A percentile compares a stretch with the other conserved stretches of the same genome.
Evolutionary conservation across 2,329 filamentous ascomycete genomes (phyloP).

Genomic region (Exophiala sp.): DNA sequence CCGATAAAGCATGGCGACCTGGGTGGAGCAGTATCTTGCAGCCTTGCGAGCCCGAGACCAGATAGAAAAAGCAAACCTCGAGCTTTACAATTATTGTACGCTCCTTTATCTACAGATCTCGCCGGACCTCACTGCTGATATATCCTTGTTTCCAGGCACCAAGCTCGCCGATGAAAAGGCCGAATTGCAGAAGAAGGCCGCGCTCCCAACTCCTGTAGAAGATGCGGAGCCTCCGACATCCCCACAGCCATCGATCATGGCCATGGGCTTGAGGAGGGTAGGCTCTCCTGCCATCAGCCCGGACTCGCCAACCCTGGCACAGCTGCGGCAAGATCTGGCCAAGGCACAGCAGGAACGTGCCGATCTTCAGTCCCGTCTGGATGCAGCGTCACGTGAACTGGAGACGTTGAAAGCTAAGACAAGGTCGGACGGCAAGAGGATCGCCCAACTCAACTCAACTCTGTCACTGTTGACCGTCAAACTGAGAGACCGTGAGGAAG

Average conservation of each 20-base stretch:
- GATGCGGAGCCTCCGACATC: conserved; percentile 53
- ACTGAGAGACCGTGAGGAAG: conserved; percentile 75
- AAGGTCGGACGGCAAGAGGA: conserved; percentile 54
- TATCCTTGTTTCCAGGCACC: conserved; percentile 8
- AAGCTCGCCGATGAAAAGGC: conserved; percentile 29
- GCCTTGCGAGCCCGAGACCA: conserved; percentile 67
- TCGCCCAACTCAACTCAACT: conserved; percentile 59
- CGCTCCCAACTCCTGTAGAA: conserved; percentile 53
- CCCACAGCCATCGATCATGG: conserved; percentile 26
- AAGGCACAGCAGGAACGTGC: conserved; percentile 69
- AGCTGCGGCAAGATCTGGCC: conserved; percentile 62
- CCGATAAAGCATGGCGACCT: conserved; percentile 53
- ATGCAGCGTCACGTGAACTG: conserved; percentile 58
- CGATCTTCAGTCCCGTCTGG: conserved; percentile 60
- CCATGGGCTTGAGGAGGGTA: conserved; percentile 24
- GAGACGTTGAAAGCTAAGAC: conserved; percentile 55
- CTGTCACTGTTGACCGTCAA: conserved; percentile 57
- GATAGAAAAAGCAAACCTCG: conserved; percentile 58
- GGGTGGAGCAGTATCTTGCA: conserved; percentile 74
- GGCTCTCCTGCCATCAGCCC: conserved; percentile 34
- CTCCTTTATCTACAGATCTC: background rate
- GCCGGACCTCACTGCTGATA: background rate
- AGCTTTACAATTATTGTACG: conserved; percentile 72
- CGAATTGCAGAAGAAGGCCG: conserved; percentile 20
- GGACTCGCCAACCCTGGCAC: conserved; percentile 30